Evolutionary conservation across 371 early-diverging fungal species (phyloP).

Genomic region (Mortierella sp.): DNA sequence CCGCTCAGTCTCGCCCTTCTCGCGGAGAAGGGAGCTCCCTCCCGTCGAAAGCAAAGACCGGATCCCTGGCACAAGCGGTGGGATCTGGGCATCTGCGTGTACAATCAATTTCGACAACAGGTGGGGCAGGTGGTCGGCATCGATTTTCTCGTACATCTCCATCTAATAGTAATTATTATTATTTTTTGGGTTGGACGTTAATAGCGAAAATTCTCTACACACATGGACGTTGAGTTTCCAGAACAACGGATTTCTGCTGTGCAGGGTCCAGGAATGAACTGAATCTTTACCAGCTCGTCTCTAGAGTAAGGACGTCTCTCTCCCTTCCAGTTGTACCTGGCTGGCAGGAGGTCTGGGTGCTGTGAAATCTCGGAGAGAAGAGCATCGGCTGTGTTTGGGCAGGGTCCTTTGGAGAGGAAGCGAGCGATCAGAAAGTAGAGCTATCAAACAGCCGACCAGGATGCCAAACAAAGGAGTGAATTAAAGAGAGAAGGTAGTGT

Average conservation of each 20-base stretch:
- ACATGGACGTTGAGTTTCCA: background rate
- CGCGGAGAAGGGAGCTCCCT: slow-evolving; percentile 48
- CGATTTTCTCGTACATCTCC: slow-evolving; percentile 35
- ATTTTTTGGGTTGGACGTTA: slow-evolving; percentile 9
- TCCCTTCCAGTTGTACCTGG: slow-evolving; percentile 76
- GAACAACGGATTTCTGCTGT: slow-evolving; percentile 6
- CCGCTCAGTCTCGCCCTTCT: slow-evolving; percentile 31
- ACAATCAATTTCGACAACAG: slow-evolving; percentile 42
- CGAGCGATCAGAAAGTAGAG: slow-evolving; percentile 73
- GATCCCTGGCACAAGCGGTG: slow-evolving; percentile 55
- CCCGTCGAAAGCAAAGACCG: slow-evolving; percentile 46
- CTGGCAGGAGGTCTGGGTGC: slow-evolving; percentile 69
- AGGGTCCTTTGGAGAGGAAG: slow-evolving; percentile 72
- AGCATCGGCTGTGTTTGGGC: slow-evolving; percentile 63
- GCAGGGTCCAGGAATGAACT: slow-evolving; percentile 19
- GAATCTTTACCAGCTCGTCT: slow-evolving; percentile 70
- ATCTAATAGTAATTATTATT: slow-evolving; percentile 30
- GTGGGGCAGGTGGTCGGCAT: slow-evolving; percentile 47
- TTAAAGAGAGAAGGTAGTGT: background rate
- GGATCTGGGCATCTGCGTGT: slow-evolving; percentile 56
- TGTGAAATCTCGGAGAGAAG: slow-evolving; percentile 65
- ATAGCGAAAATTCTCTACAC: background rate
- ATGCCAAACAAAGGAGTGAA: background rate
- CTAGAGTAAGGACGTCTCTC: slow-evolving; percentile 63
- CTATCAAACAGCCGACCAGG: slow-evolving; percentile 41